Percentiles rank a stretch among this genome's conserved stretches.
phyloP scores from a whole-genome alignment of 257 asterid species.

The Thymus mandschuricus region DNA sequence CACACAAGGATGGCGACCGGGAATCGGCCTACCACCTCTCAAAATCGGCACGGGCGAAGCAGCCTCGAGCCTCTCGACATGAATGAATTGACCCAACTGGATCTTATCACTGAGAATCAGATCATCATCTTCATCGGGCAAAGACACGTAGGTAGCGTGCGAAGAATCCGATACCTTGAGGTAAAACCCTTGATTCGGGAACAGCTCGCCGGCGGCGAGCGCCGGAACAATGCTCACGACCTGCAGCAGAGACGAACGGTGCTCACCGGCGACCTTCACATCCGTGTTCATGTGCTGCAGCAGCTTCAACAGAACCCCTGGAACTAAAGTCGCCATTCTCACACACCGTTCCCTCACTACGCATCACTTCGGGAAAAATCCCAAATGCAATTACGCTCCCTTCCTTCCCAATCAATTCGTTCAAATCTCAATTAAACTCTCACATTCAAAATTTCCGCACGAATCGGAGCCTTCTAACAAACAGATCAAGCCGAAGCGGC shows the following conservation, averaged over 20 bases:
- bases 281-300: conserved; percentile 99
- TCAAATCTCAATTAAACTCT: conserved; percentile 17
- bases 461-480: conserved; percentile 6
- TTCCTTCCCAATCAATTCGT: conserved; percentile 13
- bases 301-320: conserved; percentile 89
- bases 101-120: conserved; percentile 91
- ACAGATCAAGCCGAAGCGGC: conserved; percentile 29
- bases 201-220: conserved; percentile 91
- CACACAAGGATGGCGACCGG: conserved; percentile 96
- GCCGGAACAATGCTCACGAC: conserved; percentile 98
- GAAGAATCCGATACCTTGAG: conserved; percentile 99
- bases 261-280: conserved; percentile 94
- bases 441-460: conserved; percentile 21
- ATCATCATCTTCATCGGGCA: conserved; percentile 93
- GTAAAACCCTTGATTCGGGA: conserved; percentile 93
- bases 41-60: conserved; percentile 97
- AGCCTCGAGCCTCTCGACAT: conserved; percentile 88
- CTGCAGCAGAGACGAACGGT: conserved; percentile 88
- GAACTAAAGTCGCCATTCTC: conserved; percentile 86
- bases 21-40: conserved; percentile 79
- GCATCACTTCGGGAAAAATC: conserved; percentile 43
- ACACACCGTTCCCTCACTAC: conserved; percentile 28
- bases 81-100: conserved; percentile 92
- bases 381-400: conserved; percentile 41
- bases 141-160: conserved; percentile 93